Base-by-base conservation (phyloP, 1,139 yeast species). In the Kurtzmaniella quercitrusa region DNA sequence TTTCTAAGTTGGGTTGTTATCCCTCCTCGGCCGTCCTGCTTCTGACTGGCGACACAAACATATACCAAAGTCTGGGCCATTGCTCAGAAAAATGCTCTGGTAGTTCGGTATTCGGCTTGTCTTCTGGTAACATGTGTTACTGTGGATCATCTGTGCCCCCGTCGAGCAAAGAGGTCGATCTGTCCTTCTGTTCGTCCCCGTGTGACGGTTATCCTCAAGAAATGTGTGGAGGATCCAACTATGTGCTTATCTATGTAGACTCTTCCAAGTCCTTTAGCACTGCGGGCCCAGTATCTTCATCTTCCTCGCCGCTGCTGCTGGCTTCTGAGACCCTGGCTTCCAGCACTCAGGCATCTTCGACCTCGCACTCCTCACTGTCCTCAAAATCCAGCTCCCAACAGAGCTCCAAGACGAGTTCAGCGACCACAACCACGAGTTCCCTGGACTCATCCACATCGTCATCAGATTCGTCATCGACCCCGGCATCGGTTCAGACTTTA, bases 221-320 rank as follows among this genome's bases (percentile, higher is more conserved):
- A 48, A 69, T 59, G 18, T 85, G 93, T 63, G 93, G 93, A 53
- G 88, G 88, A n/a, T 39, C 52, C 37, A 62, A 60, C 21, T 76
- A 73, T 51, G 73, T 75, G 52, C 66, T 75, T 42, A 78, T 84
- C 10, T 81, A 71, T 50, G 54, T 58, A 14, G 69, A 73, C 50
- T 31, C 52, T 7, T 44, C 56, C 25, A 25, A 34, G 17, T 34
- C 37, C 37, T 17, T 9, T 14, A 34, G 37, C 12, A 31, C 36
- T 3, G 10, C 53, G n/a, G 39, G 55, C 2, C 43, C 59, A 3
- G 31, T 54, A 3, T 41, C 59, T 3, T 33, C 52, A 3, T 31
- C 57, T 8, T 25, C 51, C 10, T 12, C 51, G 4, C 25, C 56
- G 5, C 39, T 60, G 2, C 23, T 58, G 3, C 39, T 44, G n/a